Evolutionary conservation across 2,329 filamentous ascomycete genomes (phyloP), one percentile per base, ranked within the genome.

Genomic region (Beauveria brongniartii): DNA sequence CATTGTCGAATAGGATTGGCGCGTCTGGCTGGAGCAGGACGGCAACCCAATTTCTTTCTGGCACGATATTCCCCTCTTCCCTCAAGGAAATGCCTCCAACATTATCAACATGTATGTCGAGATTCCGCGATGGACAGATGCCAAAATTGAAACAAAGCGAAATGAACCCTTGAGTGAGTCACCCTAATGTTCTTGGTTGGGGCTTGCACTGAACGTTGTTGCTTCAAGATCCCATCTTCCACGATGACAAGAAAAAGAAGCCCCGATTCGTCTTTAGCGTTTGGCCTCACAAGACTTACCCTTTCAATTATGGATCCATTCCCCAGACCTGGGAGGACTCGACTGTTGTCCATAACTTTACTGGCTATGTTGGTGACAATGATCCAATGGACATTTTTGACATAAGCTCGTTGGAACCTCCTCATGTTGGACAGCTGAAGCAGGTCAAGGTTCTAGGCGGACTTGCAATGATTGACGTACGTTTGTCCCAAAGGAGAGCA

Each of bases 311-410:
- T 54, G 75, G 75, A 0, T 77, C 75, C 5, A 75, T 78, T 22
- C 75, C 75, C 0, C 76, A 77, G 64, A 78, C 75, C 0, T 78
- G 75, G 75, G 75, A 78, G 65, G 73, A 72, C 55, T 73, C 75
- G 24, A 77, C 77, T 62, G 68, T 72, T 41, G 64, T 74, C 20
- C 74, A 77, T 51, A 66, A 70, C 20, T 74, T 74, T 57, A 77
- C 75, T 18, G 70, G 70, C 0, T 69, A 64, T 7, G 62, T 68
- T 1, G 75, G 75, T 0, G 75, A 78, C 62, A 77, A 78, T 9
- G 75, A 77, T 22, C 75, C 75, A 0, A 71, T 77, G 18, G 75
- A 77, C 55, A 55, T 77, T 1, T 75, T 77, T 18, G 75, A 77
- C 37, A 70, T 75, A 43, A 71, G 67, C 53, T 63, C 69, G 9